Evolutionary conservation across 345 rosid genomes (phyloP), one percentile per base, ranked within the genome.

Genomic region (Pelargonium nanum): DNA sequence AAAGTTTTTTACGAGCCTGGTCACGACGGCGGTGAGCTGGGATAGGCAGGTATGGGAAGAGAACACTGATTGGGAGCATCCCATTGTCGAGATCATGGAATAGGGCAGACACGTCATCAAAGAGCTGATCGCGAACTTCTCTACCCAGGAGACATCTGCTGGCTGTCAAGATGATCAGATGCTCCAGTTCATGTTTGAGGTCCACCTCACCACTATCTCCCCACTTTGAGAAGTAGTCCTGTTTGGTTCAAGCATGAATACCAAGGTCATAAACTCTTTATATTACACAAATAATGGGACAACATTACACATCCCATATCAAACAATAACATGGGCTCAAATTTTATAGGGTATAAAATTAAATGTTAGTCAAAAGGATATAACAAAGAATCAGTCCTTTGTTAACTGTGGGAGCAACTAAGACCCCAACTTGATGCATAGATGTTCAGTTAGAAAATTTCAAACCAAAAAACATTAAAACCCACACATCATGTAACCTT

Each of bases 41-140:
- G 73, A 93, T 80, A 4, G 99, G 99, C 25, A 89, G 75, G 70
- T 93, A 80, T 6, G 99, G 97, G 78, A 81, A 93, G 62, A 93
- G 72, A 70, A 93, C 96, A 75, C 99, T 93, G 62, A 89, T 79
- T 0, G 99, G 97, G 63, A 80, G 95, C 99, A 93, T 93, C 59
- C 99, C 99, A 70, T 80, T 87, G 74, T 93, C 99, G 54, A 93
- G 87, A 64, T 93, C 97, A 60, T 93, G 99, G 78, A 93, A 93
- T 60, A 93, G 75, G 67, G 87, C 83, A 65, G 97, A 89, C 17
- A 93, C 99, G 53, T 93, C 97, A 44, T 77, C 97, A 22, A 93
- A 89, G 70, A 93, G 97, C 77, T 87, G 85, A 73, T 93, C 90
- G 50, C 99, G 96, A 30, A 89, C 96, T 78, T 93, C 99, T 54